Conservation (phyloP, 306 rosid species). For the Rosa chinensis region DNA sequence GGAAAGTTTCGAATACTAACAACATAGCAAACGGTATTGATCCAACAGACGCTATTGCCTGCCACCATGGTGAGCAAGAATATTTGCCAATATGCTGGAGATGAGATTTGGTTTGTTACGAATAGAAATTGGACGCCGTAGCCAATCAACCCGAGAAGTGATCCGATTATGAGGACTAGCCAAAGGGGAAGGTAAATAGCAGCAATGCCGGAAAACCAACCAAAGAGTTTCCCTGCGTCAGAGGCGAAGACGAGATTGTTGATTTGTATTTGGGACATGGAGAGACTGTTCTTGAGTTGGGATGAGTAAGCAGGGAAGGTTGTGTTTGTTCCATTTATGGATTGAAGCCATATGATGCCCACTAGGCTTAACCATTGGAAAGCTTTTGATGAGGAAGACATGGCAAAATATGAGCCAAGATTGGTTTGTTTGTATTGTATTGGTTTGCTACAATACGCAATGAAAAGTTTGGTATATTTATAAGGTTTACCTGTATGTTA, state of each 20-base stretch:
- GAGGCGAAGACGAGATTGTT: conserved; percentile 91
- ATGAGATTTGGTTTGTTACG: conserved; percentile 45
- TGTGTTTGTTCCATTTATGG: conserved; percentile 81
- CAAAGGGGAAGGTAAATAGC: conserved; percentile 65
- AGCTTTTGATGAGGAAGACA: conserved; percentile 39
- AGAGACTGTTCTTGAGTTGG: conserved; percentile 59
- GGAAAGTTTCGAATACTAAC: conserved; percentile 61
- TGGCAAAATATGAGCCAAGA: conserved; percentile 7
- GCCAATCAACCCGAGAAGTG: conserved; percentile 63
- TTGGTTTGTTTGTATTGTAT: neutral
- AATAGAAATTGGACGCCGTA: conserved; percentile 80
- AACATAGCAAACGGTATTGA: conserved; percentile 75
- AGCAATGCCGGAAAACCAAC: conserved; percentile 77
- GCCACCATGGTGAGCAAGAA: conserved; percentile 67
- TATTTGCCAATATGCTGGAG: conserved; percentile 54
- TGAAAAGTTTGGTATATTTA: neutral
- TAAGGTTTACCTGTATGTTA: neutral
- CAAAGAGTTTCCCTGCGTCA: conserved; percentile 86
- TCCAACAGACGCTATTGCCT: conserved; percentile 93
- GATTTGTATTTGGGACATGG: conserved; percentile 74
- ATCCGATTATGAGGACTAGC: conserved; percentile 76
- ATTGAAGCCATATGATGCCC: conserved; percentile 78
- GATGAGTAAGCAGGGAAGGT: conserved; percentile 86
- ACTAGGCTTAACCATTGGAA: conserved; percentile 87
- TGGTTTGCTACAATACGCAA: neutral